These are phyloP conservation scores for Malus asiatica DNA, from an alignment of 306 rosid species.

Conservation along the genomic window DNA sequence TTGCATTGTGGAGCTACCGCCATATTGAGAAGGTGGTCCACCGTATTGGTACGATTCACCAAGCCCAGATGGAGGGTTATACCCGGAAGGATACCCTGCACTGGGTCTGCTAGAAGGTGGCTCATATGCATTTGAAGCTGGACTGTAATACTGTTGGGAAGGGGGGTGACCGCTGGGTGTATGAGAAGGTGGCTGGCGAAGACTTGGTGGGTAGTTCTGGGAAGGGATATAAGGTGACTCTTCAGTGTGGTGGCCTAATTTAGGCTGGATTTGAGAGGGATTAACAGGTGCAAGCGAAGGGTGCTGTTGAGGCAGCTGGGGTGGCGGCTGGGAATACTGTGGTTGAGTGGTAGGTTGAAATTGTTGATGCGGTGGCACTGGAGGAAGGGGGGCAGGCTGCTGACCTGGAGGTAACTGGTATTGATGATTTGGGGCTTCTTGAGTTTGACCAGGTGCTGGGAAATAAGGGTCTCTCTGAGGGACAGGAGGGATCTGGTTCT, in stretches of 20 bases:
- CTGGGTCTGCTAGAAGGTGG: slow-evolving; percentile 49
- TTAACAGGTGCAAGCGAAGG: slow-evolving; percentile 39
- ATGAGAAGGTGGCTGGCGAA: slow-evolving; percentile 57
- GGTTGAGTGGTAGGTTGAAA: slow-evolving; percentile 53
- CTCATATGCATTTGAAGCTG: slow-evolving; percentile 45
- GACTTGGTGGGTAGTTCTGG: slow-evolving; percentile 56
- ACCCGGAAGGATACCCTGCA: slow-evolving; percentile 61
- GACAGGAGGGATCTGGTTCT: slow-evolving; percentile 46
- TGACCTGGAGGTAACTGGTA: slow-evolving; percentile 53
- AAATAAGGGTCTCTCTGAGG: slow-evolving; percentile 65
- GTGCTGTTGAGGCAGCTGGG: slow-evolving; percentile 54
- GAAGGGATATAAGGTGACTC: slow-evolving; percentile 60
- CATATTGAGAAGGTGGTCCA: slow-evolving; percentile 52
- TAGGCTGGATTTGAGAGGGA: slow-evolving; percentile 49
- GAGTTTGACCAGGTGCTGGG: slow-evolving; percentile 52
- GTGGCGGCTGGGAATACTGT: slow-evolving; percentile 52
- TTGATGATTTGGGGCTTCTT: slow-evolving; percentile 56
- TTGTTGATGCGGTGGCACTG: slow-evolving; percentile 46
- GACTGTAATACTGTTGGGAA: slow-evolving; percentile 55
- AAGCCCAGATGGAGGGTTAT: slow-evolving; percentile 41
- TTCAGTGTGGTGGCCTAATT: slow-evolving; percentile 60
- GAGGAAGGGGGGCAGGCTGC: slow-evolving; percentile 44
- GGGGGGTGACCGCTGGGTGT: slow-evolving; percentile 52
- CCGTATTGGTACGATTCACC: slow-evolving; percentile 59
- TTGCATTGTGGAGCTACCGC: slow-evolving; percentile 33